These are phyloP conservation scores for Blastobotrys proliferans DNA, from an alignment of 1,139 yeast genomes.

Conservation along the genomic window DNA sequence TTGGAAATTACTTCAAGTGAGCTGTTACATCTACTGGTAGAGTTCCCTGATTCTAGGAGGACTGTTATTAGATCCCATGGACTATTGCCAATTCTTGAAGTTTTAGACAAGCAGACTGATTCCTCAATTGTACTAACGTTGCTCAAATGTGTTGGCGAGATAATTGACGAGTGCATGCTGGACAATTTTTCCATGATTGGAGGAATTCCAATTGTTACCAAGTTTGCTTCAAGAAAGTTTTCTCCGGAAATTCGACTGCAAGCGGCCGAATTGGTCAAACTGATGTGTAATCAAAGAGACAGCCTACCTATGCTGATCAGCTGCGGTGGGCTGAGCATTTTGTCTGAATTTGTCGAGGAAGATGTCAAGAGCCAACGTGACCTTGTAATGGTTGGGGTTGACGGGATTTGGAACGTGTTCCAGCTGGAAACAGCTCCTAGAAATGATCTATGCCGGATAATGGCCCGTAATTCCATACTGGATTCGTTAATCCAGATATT, in stretches of 20 bases:
- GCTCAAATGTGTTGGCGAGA: constrained; percentile 41
- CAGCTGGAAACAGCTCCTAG: constrained; percentile 44
- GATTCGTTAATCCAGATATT: constrained; percentile 10
- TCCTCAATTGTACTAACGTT: constrained; percentile 39
- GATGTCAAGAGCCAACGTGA: constrained; percentile 46
- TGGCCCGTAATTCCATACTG: constrained; percentile 22
- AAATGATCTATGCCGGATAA: constrained; percentile 53
- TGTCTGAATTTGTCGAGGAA: constrained; percentile 52
- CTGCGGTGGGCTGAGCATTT: constrained; percentile 53
- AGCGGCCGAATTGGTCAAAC: constrained; percentile 44
- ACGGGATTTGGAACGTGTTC: constrained; percentile 43
- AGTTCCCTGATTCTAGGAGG: constrained; percentile 30
- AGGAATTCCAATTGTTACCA: constrained; percentile 51
- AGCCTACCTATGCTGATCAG: constrained; percentile 51
- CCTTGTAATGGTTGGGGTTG: constrained; percentile 47
- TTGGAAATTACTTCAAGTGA: constrained; percentile 9
- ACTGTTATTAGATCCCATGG: constrained; percentile 48
- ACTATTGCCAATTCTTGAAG: constrained; percentile 45
- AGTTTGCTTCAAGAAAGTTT: constrained; percentile 41
- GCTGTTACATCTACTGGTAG: constrained; percentile 35
- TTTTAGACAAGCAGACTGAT: constrained; percentile 41
- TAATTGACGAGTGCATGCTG: constrained; percentile 41
- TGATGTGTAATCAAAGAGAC: constrained; percentile 36
- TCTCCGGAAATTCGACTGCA: constrained; percentile 41
- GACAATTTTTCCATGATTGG: constrained; percentile 55